Evolutionary conservation across 75 land plant species (phyloP).

Genomic region (Chamaecyparis obtusa): DNA sequence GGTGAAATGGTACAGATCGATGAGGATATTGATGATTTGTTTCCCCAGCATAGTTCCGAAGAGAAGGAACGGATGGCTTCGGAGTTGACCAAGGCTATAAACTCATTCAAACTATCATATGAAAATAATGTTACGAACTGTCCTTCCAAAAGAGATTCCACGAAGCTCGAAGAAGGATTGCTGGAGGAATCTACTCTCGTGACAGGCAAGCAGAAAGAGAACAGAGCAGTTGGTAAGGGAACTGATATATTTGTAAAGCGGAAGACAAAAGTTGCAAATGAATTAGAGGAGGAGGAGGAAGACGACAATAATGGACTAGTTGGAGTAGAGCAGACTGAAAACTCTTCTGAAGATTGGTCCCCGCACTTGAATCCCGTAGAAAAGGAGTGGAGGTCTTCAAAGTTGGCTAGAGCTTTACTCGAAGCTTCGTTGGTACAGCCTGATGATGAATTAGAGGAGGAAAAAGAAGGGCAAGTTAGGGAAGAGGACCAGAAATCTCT

Average conservation of each 20-base stretch:
- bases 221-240: not conserved
- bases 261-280: not conserved
- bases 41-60: not conserved
- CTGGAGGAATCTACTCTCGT: not conserved
- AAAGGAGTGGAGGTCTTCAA: slow-evolving; percentile 21
- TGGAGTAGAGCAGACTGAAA: not conserved
- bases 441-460: slow-evolving; percentile 42
- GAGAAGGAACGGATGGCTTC: slow-evolving; percentile 28
- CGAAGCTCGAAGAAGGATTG: not conserved
- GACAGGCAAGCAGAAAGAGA: not conserved
- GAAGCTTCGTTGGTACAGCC: slow-evolving; percentile 42
- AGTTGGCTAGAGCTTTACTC: slow-evolving; percentile 56
- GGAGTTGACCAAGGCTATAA: slow-evolving; percentile 47
- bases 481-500: slow-evolving; percentile 87
- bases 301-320: not conserved
- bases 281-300: not conserved
- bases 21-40: not conserved
- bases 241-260: not conserved
- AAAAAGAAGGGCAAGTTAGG: slow-evolving; percentile 37
- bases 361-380: slow-evolving; percentile 14
- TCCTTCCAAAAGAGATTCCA: not conserved
- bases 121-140: not conserved
- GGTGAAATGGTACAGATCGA: not conserved
- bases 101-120: not conserved
- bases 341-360: not conserved